Evolutionary conservation across 1,284 basidiomycete genomes (phyloP).

Genomic region (Vanrija sp.): DNA sequence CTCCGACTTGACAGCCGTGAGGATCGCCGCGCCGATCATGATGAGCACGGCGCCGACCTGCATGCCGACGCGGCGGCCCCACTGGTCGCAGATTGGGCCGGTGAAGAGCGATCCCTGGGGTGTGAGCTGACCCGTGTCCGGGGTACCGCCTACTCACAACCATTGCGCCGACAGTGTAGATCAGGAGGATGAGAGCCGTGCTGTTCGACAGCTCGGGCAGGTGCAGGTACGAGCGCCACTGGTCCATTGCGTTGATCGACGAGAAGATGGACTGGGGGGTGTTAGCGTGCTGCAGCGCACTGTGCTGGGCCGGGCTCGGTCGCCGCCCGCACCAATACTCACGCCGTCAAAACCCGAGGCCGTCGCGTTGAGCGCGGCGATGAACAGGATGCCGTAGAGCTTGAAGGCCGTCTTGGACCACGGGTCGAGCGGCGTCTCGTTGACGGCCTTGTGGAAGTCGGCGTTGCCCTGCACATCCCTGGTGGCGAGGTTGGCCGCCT

Average conservation of each 20-base stretch:
- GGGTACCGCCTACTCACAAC: background rate
- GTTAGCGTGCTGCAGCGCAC: background rate
- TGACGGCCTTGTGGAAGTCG: slow-evolving; percentile 14
- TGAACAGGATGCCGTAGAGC: slow-evolving; percentile 20
- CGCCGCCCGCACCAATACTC: slow-evolving; percentile 6
- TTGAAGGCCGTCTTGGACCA: slow-evolving; percentile 20
- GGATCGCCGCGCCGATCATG: background rate
- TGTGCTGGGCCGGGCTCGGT: background rate
- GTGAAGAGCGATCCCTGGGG: slow-evolving; percentile 9
- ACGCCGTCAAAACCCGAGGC: slow-evolving; percentile 20
- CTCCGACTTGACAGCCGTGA: background rate
- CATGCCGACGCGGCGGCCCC: background rate
- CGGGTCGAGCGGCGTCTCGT: slow-evolving; percentile 15
- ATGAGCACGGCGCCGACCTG: background rate
- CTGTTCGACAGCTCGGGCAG: slow-evolving; percentile 11
- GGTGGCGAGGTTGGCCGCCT: background rate
- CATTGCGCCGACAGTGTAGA: slow-evolving; percentile 24
- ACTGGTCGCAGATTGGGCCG: background rate
- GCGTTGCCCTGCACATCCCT: slow-evolving; percentile 18
- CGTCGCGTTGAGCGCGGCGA: slow-evolving; percentile 21
- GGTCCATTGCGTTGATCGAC: slow-evolving; percentile 24
- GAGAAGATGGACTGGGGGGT: slow-evolving; percentile 18
- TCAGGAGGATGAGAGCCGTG: slow-evolving; percentile 23
- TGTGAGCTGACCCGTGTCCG: too few species aligned
- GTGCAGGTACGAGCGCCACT: slow-evolving; percentile 19